A percentile compares a stretch with the other conserved stretches of the same genome.
Conservation (phyloP, 2,329 filamentous ascomycete genomes). For the Trichoderma atrobrunneum region DNA sequence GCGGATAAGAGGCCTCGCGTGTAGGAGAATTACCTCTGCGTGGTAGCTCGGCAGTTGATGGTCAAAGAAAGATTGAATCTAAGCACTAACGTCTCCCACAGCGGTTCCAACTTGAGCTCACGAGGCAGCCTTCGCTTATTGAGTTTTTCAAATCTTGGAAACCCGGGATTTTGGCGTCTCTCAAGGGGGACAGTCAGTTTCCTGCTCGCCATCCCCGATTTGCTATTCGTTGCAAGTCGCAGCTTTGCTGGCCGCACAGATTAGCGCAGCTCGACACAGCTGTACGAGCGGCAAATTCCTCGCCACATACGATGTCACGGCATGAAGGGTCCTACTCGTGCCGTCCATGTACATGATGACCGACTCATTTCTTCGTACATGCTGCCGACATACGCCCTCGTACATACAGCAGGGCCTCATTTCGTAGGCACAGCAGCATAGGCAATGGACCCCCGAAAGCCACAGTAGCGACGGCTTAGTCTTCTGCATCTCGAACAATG, state of each 20-base stretch:
- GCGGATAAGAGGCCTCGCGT: constrained; percentile 16
- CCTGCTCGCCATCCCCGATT: not conserved
- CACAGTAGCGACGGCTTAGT: constrained; percentile 17
- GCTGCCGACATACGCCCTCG: constrained; percentile 1
- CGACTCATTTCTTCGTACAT: not conserved
- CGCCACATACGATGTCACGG: constrained; percentile 10
- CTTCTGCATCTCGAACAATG: constrained; percentile 18
- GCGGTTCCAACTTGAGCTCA: not conserved
- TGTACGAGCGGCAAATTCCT: not conserved
- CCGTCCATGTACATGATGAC: constrained; percentile 4
- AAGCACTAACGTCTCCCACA: not conserved
- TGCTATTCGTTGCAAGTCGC: not conserved
- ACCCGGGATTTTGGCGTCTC: not conserved
- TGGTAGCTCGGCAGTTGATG: constrained; percentile 16
- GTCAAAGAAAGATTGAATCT: not conserved
- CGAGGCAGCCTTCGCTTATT: constrained; percentile 12
- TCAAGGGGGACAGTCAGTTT: not conserved
- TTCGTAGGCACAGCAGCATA: constrained; percentile 6
- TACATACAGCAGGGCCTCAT: not conserved
- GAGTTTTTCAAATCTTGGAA: not conserved
- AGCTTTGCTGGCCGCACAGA: not conserved
- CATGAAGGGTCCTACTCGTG: not conserved
- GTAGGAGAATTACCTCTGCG: constrained; percentile 9
- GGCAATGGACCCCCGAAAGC: constrained; percentile 8
- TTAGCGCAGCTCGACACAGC: constrained; percentile 2